Evolutionary conservation across 306 rosid genomes (phyloP).

Genomic region (Abrus pulchellus): DNA sequence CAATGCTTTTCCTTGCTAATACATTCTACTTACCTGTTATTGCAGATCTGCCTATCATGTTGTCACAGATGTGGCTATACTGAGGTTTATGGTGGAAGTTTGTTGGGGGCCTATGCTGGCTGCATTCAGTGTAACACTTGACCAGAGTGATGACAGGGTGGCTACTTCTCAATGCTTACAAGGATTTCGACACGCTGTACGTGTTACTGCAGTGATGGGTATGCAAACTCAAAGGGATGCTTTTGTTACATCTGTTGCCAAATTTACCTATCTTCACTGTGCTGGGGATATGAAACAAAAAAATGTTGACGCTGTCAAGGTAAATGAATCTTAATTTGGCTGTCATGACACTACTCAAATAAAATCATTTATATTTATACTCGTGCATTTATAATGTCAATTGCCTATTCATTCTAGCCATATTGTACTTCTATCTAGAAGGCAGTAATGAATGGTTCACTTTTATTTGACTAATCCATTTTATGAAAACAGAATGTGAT

Average conservation of each 20-base stretch:
- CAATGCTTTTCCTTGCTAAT: conserved; percentile 19
- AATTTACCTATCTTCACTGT: conserved; percentile 94
- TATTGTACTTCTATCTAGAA: conserved; percentile 32
- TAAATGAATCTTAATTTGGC: conserved; percentile 49
- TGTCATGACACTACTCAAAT: conserved; percentile 35
- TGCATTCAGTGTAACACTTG: conserved; percentile 97
- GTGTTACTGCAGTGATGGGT: conserved; percentile 93
- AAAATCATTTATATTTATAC: conserved; percentile 9
- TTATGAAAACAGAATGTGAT: conserved; percentile 35
- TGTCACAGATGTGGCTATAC: conserved; percentile 90
- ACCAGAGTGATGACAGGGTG: conserved; percentile 95
- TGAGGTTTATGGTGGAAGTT: conserved; percentile 98
- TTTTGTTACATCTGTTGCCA: conserved; percentile 97
- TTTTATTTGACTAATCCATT: conserved; percentile 39
- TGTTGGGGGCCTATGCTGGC: conserved; percentile 99
- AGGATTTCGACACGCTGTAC: conserved; percentile 96
- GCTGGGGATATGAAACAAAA: conserved; percentile 99
- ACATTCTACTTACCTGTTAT: conserved; percentile 46
- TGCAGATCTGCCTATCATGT: conserved; percentile 92
- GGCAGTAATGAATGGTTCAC: conserved; percentile 24
- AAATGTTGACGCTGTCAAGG: conserved; percentile 99
- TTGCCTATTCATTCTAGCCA: conserved; percentile 9
- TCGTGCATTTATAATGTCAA: conserved; percentile 3
- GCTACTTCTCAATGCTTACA: conserved; percentile 91
- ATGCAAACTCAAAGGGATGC: conserved; percentile 99